These are phyloP conservation scores for Coccomyxa sp. DNA, from an alignment of 139 green algal genomes.

Conservation along the genomic window DNA sequence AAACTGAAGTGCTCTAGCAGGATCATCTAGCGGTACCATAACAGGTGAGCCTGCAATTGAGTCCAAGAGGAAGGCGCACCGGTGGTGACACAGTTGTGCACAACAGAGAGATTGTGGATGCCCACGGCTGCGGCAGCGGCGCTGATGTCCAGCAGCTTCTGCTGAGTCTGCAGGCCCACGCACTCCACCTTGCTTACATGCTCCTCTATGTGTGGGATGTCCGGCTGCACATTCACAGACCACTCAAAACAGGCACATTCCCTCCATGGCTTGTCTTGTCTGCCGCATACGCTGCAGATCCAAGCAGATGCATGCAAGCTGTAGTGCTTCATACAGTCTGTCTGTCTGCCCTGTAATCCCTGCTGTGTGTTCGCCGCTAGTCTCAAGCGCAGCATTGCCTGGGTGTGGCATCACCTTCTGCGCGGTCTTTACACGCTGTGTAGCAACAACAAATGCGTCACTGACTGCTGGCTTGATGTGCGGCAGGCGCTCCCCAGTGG, in stretches of 20 bases:
- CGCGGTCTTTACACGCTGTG: constrained; percentile 48
- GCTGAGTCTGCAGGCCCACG: constrained; percentile 57
- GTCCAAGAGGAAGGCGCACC: constrained; percentile 7
- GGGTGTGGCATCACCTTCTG: constrained; percentile 27
- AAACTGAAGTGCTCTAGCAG: too few species aligned
- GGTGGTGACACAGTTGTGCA: constrained; percentile 43
- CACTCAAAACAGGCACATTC: too few species aligned
- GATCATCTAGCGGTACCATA: too few species aligned
- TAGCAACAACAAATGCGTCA: constrained; percentile 64
- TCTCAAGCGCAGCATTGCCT: too few species aligned
- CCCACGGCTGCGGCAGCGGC: constrained; percentile 30
- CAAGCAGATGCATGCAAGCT: too few species aligned
- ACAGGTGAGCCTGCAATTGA: not conserved
- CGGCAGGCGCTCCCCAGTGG: not conserved
- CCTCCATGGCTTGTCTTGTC: too few species aligned
- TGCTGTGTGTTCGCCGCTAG: too few species aligned
- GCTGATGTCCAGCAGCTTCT: constrained; percentile 59
- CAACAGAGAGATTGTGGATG: constrained; percentile 31
- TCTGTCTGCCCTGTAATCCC: too few species aligned
- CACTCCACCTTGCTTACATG: constrained; percentile 56
- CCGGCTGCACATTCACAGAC: constrained; percentile 1
- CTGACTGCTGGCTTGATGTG: constrained; percentile 26
- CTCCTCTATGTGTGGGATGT: constrained; percentile 51
- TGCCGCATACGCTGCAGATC: too few species aligned
- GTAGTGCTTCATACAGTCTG: too few species aligned